phyloP scores from a whole-genome alignment of 768 basidiomycete species.

The Dacryopinax spathularia region DNA sequence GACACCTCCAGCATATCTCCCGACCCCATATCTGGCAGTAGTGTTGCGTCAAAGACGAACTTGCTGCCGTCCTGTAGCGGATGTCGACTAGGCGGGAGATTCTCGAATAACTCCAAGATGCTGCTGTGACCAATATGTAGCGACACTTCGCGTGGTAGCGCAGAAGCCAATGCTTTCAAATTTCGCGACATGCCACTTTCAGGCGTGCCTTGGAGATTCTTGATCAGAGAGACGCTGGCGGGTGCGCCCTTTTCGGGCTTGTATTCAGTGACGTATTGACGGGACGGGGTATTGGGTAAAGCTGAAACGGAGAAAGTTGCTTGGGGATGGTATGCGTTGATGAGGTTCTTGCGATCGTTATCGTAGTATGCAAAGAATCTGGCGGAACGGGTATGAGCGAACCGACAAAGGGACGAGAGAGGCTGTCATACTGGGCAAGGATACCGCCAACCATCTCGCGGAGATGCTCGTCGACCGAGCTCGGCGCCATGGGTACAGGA shows the following conservation, averaged over 20 bases:
- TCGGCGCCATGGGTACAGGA: neutral
- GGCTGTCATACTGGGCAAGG: neutral
- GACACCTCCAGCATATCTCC: neutral
- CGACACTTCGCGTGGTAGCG: neutral
- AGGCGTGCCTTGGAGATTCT: neutral
- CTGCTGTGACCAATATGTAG: neutral
- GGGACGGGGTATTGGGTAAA: neutral
- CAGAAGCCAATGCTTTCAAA: neutral
- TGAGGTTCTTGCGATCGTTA: neutral
- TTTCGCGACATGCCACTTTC: neutral
- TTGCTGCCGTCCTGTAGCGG: neutral
- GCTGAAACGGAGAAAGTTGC: neutral
- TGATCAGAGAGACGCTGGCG: neutral
- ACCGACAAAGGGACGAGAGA: no score
- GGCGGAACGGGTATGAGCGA: no score
- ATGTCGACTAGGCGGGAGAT: neutral
- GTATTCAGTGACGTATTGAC: neutral
- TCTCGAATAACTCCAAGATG: neutral
- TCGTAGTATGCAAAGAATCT: constrained; percentile 1
- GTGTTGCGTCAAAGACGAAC: neutral
- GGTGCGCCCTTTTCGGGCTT: neutral
- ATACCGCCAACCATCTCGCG: neutral
- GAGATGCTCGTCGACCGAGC: neutral
- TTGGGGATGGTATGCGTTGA: neutral
- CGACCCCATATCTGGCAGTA: neutral